Conservation (phyloP, 2,329 filamentous ascomycete species). For the Lomentospora prolificans region DNA sequence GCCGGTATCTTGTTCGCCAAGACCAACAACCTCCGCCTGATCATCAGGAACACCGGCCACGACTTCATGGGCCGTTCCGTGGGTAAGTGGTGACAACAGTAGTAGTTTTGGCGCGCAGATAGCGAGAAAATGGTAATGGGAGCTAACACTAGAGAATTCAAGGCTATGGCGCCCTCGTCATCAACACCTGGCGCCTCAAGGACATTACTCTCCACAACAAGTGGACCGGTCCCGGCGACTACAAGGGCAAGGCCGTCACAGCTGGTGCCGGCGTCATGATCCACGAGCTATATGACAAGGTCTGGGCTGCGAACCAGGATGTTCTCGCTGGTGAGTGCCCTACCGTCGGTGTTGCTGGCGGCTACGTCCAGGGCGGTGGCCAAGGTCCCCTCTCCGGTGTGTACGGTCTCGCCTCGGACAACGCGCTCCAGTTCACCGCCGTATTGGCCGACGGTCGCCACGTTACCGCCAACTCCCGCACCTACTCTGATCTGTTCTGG, state of each 20-base stretch:
- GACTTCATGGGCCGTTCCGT: conserved; percentile 14
- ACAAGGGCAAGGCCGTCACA: conserved; percentile 40
- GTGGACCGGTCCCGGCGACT: conserved; percentile 15
- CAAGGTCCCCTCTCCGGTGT: conserved; percentile 41
- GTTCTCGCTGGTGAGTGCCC: conserved; percentile 45
- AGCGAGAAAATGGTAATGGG: too few species aligned
- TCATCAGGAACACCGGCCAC: conserved; percentile 24
- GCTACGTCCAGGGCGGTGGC: conserved; percentile 51
- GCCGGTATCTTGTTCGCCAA: conserved; percentile 26
- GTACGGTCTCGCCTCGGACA: conserved; percentile 48
- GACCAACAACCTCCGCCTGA: conserved; percentile 25
- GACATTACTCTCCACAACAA: conserved; percentile 15
- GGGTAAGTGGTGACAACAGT: background rate
- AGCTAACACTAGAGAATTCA: conserved; percentile 8
- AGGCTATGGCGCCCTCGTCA: conserved; percentile 23
- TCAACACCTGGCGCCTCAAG: conserved; percentile 31
- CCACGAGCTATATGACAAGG: conserved; percentile 40
- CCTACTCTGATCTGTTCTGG: conserved; percentile 53
- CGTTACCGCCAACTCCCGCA: conserved; percentile 32
- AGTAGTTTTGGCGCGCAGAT: too few species aligned
- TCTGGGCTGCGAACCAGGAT: conserved; percentile 31
- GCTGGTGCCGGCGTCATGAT: conserved; percentile 45
- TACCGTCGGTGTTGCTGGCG: conserved; percentile 48
- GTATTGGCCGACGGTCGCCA: conserved; percentile 39
- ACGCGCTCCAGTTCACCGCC: conserved; percentile 45